Percentiles rank a stretch among this genome's conserved stretches.
Conservation (phyloP, 345 rosid species). For the Raphanus raphanistrum region DNA sequence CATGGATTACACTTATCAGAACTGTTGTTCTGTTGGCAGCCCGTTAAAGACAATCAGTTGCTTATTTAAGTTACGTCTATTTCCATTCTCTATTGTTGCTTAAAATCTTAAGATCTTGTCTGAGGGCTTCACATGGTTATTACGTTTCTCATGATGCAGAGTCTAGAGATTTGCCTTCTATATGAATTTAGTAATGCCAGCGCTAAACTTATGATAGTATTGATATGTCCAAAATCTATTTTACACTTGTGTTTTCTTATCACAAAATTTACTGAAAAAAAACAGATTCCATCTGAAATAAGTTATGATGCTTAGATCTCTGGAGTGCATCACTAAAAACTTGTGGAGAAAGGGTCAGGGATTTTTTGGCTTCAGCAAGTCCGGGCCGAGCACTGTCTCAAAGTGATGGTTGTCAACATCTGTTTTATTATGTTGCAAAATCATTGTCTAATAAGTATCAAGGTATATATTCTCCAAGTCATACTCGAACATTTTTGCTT, state of each 20-base stretch:
- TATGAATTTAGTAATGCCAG: conserved; percentile 68
- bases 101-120: conserved; percentile 2
- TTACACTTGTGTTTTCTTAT: not conserved
- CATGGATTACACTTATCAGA: too few species aligned
- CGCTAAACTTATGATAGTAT: conserved; percentile 81
- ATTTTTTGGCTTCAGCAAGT: conserved; percentile 96
- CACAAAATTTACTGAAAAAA: not conserved
- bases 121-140: conserved; percentile 1
- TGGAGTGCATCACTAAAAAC: conserved; percentile 93
- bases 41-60: too few species aligned
- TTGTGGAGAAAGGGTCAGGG: conserved; percentile 81
- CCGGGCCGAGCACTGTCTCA: conserved; percentile 61
- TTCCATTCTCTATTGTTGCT: not conserved
- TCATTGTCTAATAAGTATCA: conserved; percentile 79
- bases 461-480: conserved; percentile 47
- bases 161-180: conserved; percentile 81
- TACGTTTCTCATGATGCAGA: conserved; percentile 49
- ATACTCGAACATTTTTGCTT: not conserved
- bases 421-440: conserved; percentile 90
- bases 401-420: conserved; percentile 68
- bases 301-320: conserved; percentile 54
- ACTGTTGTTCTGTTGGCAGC: too few species aligned
- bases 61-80: not conserved
- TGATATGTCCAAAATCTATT: not conserved
- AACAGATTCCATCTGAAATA: not conserved